phyloP scores from a whole-genome alignment of 2,329 filamentous ascomycete species.

The Neonectria ditissima region DNA sequence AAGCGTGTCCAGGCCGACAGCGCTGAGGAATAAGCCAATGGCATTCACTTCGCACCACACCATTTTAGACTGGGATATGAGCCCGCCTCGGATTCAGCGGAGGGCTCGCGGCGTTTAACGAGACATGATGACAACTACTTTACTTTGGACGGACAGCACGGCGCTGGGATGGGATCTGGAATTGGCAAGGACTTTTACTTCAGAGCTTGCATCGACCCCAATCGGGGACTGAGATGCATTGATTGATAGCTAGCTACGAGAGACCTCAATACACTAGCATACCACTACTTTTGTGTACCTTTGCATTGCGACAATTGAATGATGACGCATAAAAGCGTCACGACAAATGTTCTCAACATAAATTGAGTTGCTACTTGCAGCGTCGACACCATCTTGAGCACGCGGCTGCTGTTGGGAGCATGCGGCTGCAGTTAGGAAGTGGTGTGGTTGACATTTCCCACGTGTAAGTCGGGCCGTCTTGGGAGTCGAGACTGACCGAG shows the following conservation, averaged over 20 bases:
- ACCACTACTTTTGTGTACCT: background rate
- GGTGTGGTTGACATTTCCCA: background rate
- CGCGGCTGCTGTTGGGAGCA: background rate
- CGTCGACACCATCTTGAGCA: background rate
- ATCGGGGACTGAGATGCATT: constrained; percentile 1
- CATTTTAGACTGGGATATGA: constrained; percentile 24
- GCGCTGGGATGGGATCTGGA: constrained; percentile 40
- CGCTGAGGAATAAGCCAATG: constrained; percentile 56
- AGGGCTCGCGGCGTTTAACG: constrained; percentile 39
- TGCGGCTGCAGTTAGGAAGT: constrained; percentile 3
- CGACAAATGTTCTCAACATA: background rate
- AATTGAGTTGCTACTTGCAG: constrained; percentile 4
- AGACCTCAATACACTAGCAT: constrained; percentile 16
- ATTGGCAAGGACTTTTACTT: constrained; percentile 19
- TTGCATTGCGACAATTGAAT: constrained; percentile 12
- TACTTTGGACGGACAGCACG: constrained; percentile 39
- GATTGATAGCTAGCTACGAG: constrained; percentile 21
- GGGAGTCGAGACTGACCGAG: constrained; percentile 14
- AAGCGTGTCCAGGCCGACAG: constrained; percentile 82
- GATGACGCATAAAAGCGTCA: background rate
- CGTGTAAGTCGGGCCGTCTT: constrained; percentile 25
- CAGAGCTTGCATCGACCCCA: constrained; percentile 1
- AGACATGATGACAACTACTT: constrained; percentile 37
- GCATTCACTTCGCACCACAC: background rate
- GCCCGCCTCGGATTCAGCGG: constrained; percentile 24